Percentiles rank a stretch among this genome's conserved stretches.
Evolutionary conservation across 139 green algal genomes (phyloP).

Genomic region (Edaphochlamys debaryana): DNA sequence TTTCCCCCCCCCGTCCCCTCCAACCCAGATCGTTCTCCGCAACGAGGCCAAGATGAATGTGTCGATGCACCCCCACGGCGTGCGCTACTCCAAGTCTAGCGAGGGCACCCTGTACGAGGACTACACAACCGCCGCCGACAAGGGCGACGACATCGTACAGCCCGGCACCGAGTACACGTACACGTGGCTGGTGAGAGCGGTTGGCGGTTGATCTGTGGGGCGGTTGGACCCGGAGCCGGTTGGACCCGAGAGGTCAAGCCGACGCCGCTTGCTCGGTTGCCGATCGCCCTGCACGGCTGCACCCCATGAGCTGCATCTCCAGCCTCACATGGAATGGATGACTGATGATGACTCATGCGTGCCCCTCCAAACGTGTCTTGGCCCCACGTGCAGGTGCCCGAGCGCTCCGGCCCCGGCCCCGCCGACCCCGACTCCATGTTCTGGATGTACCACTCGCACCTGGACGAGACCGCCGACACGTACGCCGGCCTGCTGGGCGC

Average conservation of each 20-base stretch:
- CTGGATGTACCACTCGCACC: constrained; percentile 75
- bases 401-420: constrained; percentile 71
- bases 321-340: no score
- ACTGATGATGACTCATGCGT: no score
- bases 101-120: constrained; percentile 80
- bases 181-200: constrained; percentile 60
- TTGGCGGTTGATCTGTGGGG: no score
- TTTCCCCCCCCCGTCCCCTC: no score
- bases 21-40: constrained; percentile 17
- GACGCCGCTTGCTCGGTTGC: no score
- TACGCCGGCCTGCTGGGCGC: constrained; percentile 70
- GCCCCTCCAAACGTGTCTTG: no score
- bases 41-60: constrained; percentile 26
- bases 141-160: constrained; percentile 47
- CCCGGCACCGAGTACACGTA: constrained; percentile 53
- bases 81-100: constrained; percentile 75
- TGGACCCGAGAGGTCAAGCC: no score
- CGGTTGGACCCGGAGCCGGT: no score
- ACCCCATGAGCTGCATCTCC: no score
- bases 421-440: constrained; percentile 67
- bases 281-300: no score
- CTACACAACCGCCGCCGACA: constrained; percentile 44
- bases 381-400: constrained; percentile 69
- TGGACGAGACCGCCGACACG: constrained; percentile 60
- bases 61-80: constrained; percentile 76